phyloP scores from a whole-genome alignment of 768 basidiomycete genomes.

The Lenzites betulinus region DNA sequence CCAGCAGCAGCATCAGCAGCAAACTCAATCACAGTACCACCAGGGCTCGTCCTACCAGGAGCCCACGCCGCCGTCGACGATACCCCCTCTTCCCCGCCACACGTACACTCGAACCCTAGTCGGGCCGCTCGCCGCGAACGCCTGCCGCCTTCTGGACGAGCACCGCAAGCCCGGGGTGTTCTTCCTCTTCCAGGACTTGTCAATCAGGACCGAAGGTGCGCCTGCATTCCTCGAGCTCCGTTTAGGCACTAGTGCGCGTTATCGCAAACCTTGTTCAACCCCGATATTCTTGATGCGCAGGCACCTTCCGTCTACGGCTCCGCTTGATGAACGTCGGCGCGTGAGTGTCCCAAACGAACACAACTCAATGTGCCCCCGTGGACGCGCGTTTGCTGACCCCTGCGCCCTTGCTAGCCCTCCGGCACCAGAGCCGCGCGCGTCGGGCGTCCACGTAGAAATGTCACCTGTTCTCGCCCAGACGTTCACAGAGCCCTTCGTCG shows the following conservation, averaged over 20 bases:
- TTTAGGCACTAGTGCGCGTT: slow-evolving; percentile 22
- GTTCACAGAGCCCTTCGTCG: slow-evolving; percentile 81
- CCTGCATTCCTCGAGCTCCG: slow-evolving; percentile 11
- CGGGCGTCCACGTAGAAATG: slow-evolving; percentile 62
- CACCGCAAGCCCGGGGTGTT: slow-evolving; percentile 87
- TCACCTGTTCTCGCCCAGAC: slow-evolving; percentile 83
- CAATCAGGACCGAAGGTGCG: slow-evolving; percentile 88
- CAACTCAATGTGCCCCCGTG: slow-evolving; percentile 11
- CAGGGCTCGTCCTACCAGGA: slow-evolving; percentile 32
- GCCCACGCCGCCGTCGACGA: slow-evolving; percentile 32
- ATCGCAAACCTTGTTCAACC: slow-evolving; percentile 21
- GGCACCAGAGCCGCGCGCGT: slow-evolving; percentile 69
- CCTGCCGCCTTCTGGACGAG: slow-evolving; percentile 81
- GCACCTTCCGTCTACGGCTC: slow-evolving; percentile 83
- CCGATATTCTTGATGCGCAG: slow-evolving; percentile 40
- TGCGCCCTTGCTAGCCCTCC: slow-evolving; percentile 55
- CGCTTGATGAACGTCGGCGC: slow-evolving; percentile 88
- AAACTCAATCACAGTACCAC: slow-evolving; percentile 27
- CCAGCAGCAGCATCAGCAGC: slow-evolving; percentile 37
- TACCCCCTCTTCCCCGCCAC: slow-evolving; percentile 58
- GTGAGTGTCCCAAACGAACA: slow-evolving; percentile 53
- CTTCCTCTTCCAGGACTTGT: slow-evolving; percentile 94
- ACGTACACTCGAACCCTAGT: slow-evolving; percentile 87
- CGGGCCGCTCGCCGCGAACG: slow-evolving; percentile 86
- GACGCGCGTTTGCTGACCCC: slow-evolving; percentile 13